Percentiles rank a stretch among this genome's conserved stretches.
These are phyloP conservation scores for Trichoderma oligosporum DNA, from an alignment of 2,329 filamentous ascomycete species.

Conservation along the genomic window DNA sequence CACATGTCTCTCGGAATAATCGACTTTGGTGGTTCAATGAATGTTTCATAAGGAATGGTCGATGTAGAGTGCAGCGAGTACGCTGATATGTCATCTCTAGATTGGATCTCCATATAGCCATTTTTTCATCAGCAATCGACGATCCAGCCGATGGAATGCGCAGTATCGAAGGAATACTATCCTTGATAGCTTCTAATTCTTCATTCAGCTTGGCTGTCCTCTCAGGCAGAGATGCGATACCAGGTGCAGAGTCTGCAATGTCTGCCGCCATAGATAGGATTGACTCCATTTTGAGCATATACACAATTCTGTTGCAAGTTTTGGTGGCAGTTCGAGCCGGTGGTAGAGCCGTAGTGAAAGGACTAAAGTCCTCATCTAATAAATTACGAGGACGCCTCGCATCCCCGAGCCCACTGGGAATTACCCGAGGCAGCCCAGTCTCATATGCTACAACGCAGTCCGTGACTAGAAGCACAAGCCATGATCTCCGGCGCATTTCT, in stretches of 20 bases:
- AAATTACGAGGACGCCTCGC: not conserved
- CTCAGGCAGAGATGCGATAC: not conserved
- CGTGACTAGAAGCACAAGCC: not conserved
- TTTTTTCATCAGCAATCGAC: not conserved
- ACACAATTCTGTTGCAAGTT: not conserved
- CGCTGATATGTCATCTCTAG: not conserved
- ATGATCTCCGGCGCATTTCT: not conserved
- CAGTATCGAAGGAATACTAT: not conserved
- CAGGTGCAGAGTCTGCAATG: not conserved
- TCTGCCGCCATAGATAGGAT: not conserved
- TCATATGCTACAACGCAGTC: not conserved
- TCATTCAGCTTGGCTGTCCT: not conserved
- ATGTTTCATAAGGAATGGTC: not conserved
- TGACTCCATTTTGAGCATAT: not conserved
- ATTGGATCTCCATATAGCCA: not conserved
- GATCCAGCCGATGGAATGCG: not conserved
- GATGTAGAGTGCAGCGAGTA: not conserved
- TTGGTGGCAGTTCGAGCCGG: not conserved
- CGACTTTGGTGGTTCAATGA: not conserved
- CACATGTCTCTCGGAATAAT: not conserved
- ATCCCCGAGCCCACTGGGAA: not conserved
- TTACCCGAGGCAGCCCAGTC: not conserved
- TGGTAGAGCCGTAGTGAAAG: not conserved
- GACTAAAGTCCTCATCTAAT: not conserved
- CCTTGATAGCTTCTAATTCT: not conserved